These are phyloP conservation scores for Podospora pseudopauciseta DNA, from an alignment of 495 filamentous ascomycete species.

Conservation along the genomic window DNA sequence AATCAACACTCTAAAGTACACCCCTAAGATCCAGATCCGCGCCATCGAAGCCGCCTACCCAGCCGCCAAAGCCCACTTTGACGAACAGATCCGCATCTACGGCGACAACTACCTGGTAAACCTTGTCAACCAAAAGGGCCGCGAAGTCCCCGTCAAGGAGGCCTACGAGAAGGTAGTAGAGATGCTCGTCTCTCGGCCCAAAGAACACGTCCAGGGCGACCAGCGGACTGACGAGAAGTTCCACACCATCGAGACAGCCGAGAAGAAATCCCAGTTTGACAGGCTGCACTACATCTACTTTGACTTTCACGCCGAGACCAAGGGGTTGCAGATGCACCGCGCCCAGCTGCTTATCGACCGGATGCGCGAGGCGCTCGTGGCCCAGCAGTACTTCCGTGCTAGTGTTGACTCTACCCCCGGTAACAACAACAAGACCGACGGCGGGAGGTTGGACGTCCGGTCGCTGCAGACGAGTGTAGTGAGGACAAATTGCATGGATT, in stretches of 20 bases:
- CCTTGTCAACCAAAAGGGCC: conserved; percentile 89
- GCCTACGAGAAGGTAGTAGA: conserved; percentile 88
- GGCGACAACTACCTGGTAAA: conserved; percentile 97
- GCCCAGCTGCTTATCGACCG: conserved; percentile 81
- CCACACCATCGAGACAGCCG: conserved; percentile 65
- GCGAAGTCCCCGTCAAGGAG: conserved; percentile 80
- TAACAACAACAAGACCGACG: conserved; percentile 51
- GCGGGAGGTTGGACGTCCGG: conserved; percentile 67
- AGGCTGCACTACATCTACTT: conserved; percentile 94
- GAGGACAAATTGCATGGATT: conserved; percentile 98
- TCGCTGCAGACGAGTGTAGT: conserved; percentile 80
- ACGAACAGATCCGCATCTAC: conserved; percentile 86
- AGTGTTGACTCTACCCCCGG: conserved; percentile 66
- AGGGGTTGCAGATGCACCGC: conserved; percentile 87
- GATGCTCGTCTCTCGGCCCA: conserved; percentile 63
- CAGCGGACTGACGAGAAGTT: conserved; percentile 70
- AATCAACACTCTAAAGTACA: conserved; percentile 84
- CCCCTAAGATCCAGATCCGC: conserved; percentile 81
- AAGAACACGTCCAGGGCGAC: conserved; percentile 57
- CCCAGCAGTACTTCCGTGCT: conserved; percentile 89
- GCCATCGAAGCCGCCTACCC: conserved; percentile 75
- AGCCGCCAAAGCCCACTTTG: conserved; percentile 80
- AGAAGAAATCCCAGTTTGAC: conserved; percentile 57
- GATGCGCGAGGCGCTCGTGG: conserved; percentile 63
- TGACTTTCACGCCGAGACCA: conserved; percentile 97